Conservation (phyloP, 768 basidiomycete species). For the Tulasnella sp. region DNA sequence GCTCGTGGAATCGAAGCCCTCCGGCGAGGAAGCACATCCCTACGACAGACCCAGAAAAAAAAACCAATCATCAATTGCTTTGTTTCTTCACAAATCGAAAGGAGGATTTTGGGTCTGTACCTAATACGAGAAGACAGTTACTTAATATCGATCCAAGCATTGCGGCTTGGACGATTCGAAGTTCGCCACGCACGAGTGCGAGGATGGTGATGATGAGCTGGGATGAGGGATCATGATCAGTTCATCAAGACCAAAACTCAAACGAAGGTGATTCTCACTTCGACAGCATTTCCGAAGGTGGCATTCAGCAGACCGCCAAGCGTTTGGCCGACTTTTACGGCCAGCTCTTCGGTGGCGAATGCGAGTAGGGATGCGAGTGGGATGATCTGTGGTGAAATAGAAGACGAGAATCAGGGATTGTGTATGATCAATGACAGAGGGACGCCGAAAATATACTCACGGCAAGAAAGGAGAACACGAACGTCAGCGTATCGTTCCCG, state of each 20-base stretch:
- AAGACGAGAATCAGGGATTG: not conserved
- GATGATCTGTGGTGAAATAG: not conserved
- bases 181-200: slow-evolving; percentile 67
- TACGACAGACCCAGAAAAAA: slow-evolving; percentile 47
- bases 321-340: slow-evolving; percentile 71
- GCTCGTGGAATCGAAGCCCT: slow-evolving; percentile 67
- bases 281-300: slow-evolving; percentile 33
- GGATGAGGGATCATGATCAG: not conserved
- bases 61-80: too few species aligned
- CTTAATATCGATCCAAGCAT: slow-evolving; percentile 14
- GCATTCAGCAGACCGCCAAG: slow-evolving; percentile 78
- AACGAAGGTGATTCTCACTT: slow-evolving; percentile 34
- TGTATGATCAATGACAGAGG: not conserved
- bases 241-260: not conserved
- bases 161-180: slow-evolving; percentile 69
- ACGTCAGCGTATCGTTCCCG: slow-evolving; percentile 2
- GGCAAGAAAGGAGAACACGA: slow-evolving; percentile 12
- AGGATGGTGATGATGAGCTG: slow-evolving; percentile 35
- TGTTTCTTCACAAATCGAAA: not conserved
- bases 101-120: not conserved
- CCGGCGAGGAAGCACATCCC: slow-evolving; percentile 90
- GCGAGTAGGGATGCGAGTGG: slow-evolving; percentile 26
- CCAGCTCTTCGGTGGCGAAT: slow-evolving; percentile 79
- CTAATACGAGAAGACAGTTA: slow-evolving; percentile 12
- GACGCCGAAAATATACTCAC: not conserved